These are phyloP conservation scores for Cephaloascus fragrans DNA, from an alignment of 805 yeast genomes.

Conservation along the genomic window DNA sequence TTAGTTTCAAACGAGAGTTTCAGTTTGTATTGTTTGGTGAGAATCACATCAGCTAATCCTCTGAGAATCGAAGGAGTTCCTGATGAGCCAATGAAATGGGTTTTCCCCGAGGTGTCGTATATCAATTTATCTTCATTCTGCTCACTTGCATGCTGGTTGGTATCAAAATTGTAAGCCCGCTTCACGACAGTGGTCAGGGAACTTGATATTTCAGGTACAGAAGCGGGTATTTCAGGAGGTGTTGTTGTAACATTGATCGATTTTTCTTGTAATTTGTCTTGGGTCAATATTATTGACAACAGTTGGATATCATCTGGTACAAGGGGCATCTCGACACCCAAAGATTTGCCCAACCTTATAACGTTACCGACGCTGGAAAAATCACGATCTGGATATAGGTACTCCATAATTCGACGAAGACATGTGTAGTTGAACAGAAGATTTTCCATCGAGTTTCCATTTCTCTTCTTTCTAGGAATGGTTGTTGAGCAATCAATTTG, in stretches of 20 bases:
- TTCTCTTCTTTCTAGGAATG: conserved; percentile 29
- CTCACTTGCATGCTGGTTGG: background rate
- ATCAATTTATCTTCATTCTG: conserved; percentile 18
- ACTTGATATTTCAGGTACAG: no score
- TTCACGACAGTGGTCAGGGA: no score
- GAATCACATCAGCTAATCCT: conserved; percentile 30
- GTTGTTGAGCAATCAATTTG: conserved; percentile 30
- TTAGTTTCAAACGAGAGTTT: background rate
- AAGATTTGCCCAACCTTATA: conserved; percentile 22
- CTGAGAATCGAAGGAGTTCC: conserved; percentile 35
- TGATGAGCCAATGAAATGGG: conserved; percentile 36
- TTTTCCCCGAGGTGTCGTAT: conserved; percentile 33
- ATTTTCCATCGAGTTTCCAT: conserved; percentile 31
- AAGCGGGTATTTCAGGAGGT: no score
- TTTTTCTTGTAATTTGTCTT: no score
- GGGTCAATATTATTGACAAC: background rate
- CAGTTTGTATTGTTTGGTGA: conserved; percentile 13
- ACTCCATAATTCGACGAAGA: conserved; percentile 23
- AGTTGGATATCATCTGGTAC: no score
- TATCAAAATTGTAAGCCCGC: background rate
- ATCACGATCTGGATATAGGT: conserved; percentile 34
- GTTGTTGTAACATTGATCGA: background rate
- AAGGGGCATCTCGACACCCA: conserved; percentile 24
- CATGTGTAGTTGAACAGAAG: conserved; percentile 33
- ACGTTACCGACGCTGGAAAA: conserved; percentile 30